phyloP scores from a whole-genome alignment of 2,329 filamentous ascomycete species.

The Amesomyces nigricolor region DNA sequence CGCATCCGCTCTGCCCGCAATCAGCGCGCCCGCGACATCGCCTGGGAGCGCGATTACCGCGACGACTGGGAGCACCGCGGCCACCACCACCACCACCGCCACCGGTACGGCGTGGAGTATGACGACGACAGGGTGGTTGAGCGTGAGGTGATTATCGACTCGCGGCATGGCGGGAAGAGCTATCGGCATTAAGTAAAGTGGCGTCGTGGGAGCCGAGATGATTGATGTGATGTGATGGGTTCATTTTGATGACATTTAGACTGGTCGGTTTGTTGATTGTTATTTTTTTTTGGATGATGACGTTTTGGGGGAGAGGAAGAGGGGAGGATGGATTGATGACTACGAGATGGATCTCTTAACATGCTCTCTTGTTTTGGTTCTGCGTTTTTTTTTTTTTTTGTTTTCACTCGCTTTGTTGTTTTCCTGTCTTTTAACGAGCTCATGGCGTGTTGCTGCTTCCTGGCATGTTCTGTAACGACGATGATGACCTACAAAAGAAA shows the following conservation, averaged over 20 bases:
- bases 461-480: conserved; percentile 12
- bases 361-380: neutral
- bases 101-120: conserved; percentile 35
- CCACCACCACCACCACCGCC: conserved; percentile 23
- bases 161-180: conserved; percentile 20
- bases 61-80: conserved; percentile 41
- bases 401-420: neutral
- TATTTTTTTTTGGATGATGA: neutral
- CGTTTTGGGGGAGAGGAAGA: neutral
- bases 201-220: neutral
- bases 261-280: neutral
- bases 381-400: neutral
- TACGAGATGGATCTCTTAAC: conserved; percentile 4
- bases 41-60: conserved; percentile 55
- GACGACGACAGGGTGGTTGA: conserved; percentile 63
- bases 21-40: conserved; percentile 47
- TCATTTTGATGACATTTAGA: conserved; percentile 6
- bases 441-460: conserved; percentile 6
- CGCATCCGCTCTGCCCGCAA: conserved; percentile 64
- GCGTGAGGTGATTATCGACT: conserved; percentile 61
- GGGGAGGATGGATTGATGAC: neutral
- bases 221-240: conserved; percentile 3
- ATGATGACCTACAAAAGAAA: conserved; percentile 11
- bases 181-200: conserved; percentile 20
- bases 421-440: conserved; percentile 2